Conservation (phyloP, 1,284 basidiomycete species). For the Gymnopus androsaceus region DNA sequence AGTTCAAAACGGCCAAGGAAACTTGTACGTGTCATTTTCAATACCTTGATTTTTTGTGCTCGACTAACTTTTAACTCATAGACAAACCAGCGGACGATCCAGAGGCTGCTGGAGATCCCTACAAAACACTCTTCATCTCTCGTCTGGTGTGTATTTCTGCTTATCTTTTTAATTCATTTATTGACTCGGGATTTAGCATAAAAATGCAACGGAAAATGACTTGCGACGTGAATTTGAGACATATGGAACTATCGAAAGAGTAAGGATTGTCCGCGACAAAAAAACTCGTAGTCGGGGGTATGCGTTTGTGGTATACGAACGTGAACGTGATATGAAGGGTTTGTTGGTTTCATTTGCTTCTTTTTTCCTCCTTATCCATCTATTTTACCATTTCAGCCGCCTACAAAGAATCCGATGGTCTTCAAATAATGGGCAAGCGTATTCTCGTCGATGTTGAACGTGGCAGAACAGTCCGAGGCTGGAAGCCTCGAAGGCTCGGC, state of each 20-base stretch:
- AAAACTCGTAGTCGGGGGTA: conserved; percentile 88
- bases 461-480: conserved; percentile 95
- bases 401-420: conserved; percentile 98
- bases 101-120: conserved; percentile 96
- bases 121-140: conserved; percentile 97
- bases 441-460: conserved; percentile 98
- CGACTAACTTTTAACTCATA: conserved; percentile 32
- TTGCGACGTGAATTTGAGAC: conserved; percentile 93
- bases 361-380: conserved; percentile 21
- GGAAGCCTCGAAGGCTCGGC: conserved; percentile 95
- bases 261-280: conserved; percentile 89
- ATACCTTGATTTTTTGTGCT: conserved; percentile 13
- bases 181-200: conserved; percentile 57
- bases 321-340: conserved; percentile 99
- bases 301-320: conserved; percentile 97
- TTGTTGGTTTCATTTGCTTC: conserved; percentile 28
- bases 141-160: conserved; percentile 66
- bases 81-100: conserved; percentile 90
- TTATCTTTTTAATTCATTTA: conserved; percentile 4
- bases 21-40: conserved; percentile 59
- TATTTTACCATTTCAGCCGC: conserved; percentile 62
- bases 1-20: conserved; percentile 81
- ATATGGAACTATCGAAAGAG: conserved; percentile 92
- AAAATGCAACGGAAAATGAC: conserved; percentile 88
- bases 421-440: conserved; percentile 92